Percentiles rank a stretch among this genome's conserved stretches.
Conservation (phyloP, 768 basidiomycete genomes). For the Amanita polypyramis region DNA sequence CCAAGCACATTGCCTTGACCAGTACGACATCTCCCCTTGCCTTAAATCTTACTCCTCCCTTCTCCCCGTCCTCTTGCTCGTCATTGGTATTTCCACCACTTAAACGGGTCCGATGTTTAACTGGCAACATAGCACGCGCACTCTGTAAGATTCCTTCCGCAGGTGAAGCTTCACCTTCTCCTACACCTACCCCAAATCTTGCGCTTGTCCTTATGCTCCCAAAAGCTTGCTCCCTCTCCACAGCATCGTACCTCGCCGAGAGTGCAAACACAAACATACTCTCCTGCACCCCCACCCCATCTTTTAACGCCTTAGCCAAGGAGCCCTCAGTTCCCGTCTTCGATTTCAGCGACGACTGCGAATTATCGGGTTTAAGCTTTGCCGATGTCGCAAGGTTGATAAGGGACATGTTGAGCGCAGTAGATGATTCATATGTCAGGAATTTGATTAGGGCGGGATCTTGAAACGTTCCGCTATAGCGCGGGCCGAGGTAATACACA, state of each 20-base stretch:
- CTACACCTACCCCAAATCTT: background rate
- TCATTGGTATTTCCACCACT: slow-evolving; percentile 9
- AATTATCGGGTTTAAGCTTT: slow-evolving; percentile 8
- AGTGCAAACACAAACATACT: slow-evolving; percentile 30
- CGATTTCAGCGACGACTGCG: background rate
- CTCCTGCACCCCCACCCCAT: slow-evolving; percentile 30
- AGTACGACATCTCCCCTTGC: slow-evolving; percentile 46
- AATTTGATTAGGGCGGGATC: slow-evolving; percentile 60
- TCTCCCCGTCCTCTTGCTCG: slow-evolving; percentile 8
- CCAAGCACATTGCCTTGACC: slow-evolving; percentile 53
- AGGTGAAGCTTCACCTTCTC: background rate
- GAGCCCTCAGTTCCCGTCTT: background rate
- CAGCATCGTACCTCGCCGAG: slow-evolving; percentile 15
- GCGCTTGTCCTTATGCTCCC: too few species aligned
- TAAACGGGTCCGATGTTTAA: background rate
- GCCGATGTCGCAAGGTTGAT: slow-evolving; percentile 28
- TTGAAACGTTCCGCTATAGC: slow-evolving; percentile 69
- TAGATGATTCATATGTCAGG: slow-evolving; percentile 77
- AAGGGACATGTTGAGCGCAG: slow-evolving; percentile 74
- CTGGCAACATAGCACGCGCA: background rate
- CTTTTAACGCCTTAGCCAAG: slow-evolving; percentile 9
- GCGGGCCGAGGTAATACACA: slow-evolving; percentile 74
- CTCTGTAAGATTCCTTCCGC: slow-evolving; percentile 6
- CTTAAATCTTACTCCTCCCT: slow-evolving; percentile 12
- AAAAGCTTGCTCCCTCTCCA: background rate